Conservation (phyloP, 768 basidiomycete genomes). For the Rhodocollybia butyracea region DNA sequence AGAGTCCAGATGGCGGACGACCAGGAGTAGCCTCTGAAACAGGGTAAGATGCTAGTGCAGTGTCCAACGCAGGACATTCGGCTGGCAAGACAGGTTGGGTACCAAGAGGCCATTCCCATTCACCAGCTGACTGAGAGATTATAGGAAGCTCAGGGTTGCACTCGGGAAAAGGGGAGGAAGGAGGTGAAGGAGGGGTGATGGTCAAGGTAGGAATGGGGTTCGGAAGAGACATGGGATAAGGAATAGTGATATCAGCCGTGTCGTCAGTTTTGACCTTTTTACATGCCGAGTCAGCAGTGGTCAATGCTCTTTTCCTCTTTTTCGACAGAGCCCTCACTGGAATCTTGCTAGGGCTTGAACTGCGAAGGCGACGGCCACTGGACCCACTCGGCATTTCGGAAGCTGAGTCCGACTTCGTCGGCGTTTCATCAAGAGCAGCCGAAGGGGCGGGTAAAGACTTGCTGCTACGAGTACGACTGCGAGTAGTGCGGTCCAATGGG, state of each 20-base stretch:
- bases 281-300: no score
- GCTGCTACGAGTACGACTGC: background rate
- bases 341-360: background rate
- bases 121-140: no score
- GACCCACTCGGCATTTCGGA: background rate
- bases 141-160: background rate
- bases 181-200: background rate
- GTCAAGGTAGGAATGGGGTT: conserved; percentile 1
- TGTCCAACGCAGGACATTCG: background rate
- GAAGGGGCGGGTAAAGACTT: background rate
- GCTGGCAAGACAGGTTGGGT: background rate
- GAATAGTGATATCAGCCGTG: background rate
- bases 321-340: background rate
- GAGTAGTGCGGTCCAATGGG: background rate
- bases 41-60: background rate
- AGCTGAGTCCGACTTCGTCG: background rate
- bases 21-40: background rate
- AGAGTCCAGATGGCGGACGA: background rate
- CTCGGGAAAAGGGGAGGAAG: background rate
- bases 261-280: background rate
- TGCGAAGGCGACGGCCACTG: background rate
- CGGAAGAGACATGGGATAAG: background rate
- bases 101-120: background rate
- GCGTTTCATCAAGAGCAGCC: background rate
- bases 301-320: background rate